Evolutionary conservation across 2,329 filamentous ascomycete species (phyloP).

Genomic region (Fusarium sp.): DNA sequence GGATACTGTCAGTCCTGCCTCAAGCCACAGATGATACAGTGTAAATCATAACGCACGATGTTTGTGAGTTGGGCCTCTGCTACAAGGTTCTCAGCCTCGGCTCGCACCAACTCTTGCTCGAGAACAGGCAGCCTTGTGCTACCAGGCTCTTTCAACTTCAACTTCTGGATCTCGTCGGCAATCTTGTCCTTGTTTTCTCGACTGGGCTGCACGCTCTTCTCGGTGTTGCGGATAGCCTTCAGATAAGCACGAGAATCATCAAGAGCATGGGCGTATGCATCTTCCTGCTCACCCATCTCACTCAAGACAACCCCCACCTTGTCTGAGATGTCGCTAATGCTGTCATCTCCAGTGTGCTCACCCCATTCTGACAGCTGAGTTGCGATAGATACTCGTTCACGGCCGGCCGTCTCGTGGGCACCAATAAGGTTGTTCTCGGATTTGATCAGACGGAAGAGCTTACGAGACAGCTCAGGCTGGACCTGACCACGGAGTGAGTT

Average conservation of each 20-base stretch:
- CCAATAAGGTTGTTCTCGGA: slow-evolving; percentile 89
- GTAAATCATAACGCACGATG: slow-evolving; percentile 71
- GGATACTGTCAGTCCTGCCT: slow-evolving; percentile 23
- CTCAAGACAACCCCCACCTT: slow-evolving; percentile 94
- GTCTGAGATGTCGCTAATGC: slow-evolving; percentile 90
- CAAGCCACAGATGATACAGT: background rate
- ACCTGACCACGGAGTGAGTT: slow-evolving; percentile 85
- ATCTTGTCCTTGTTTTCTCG: slow-evolving; percentile 90
- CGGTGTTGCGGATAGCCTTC: slow-evolving; percentile 95
- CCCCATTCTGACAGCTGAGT: slow-evolving; percentile 97
- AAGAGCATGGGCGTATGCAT: slow-evolving; percentile 84
- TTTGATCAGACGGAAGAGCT: slow-evolving; percentile 93
- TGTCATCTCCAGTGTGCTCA: slow-evolving; percentile 88
- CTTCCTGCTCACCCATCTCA: slow-evolving; percentile 95
- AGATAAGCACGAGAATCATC: slow-evolving; percentile 86
- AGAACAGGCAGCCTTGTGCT: slow-evolving; percentile 84
- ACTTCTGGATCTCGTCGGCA: slow-evolving; percentile 88
- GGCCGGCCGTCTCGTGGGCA: slow-evolving; percentile 85
- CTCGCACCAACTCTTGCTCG: slow-evolving; percentile 95
- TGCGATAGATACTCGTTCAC: slow-evolving; percentile 86
- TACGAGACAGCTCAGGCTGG: slow-evolving; percentile 90
- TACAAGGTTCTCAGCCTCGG: slow-evolving; percentile 95
- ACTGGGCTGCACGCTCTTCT: slow-evolving; percentile 93
- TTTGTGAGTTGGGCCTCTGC: slow-evolving; percentile 97
- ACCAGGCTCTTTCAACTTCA: slow-evolving; percentile 93